Evolutionary conservation across 169 alveolate genomes (phyloP), one percentile per base, ranked within the genome.

Genomic region (Eimeria necatrix): DNA sequence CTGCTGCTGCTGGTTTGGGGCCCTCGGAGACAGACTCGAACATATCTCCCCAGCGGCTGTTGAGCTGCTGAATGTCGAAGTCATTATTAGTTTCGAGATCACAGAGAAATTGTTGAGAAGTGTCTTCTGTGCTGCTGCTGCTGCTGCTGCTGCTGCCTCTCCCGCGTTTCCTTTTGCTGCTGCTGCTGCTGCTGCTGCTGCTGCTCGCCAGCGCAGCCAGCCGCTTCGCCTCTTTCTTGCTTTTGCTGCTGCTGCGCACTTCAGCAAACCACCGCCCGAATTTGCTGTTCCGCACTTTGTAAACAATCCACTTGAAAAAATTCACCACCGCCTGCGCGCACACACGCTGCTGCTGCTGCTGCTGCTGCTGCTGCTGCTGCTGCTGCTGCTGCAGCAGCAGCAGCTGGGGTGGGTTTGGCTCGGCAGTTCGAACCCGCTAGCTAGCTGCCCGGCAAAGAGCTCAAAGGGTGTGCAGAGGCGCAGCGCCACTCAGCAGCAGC

Each of bases 271-370:
- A 76, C 24, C 61, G 59, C 2, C 87, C 87, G 46, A 76, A 76
- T 26, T 60, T 5, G 61, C 87, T 76, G 61, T 76, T 56, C 56
- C 10, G 0, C 46, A 76, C 46, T 4, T 76, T 76, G 61, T 76
- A 76, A 9, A 76, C 16, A 41, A 76, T 46, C 87, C 61, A 76
- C 87, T 76, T 76, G 61, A 41, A 76, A 5, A 76, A 16, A 60
- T 76, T 76, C 12, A 6, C 59, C 24, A 76, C 26, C 7, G 87
- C 87, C 87, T 76, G 87, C 1, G 22, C 10, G 52, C 76, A 64
- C 16, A 9, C 64, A 61, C 16, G n/a, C 73, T n/a, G n/a, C n/a
- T n/a, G n/a, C n/a, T n/a, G n/a, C n/a, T n/a, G n/a, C n/a, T n/a
- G n/a, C n/a, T n/a, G n/a, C n/a, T n/a, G n/a, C n/a, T n/a, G n/a